Conservation (phyloP, 352 stramenopile species). For the Phytophthora idaei region DNA sequence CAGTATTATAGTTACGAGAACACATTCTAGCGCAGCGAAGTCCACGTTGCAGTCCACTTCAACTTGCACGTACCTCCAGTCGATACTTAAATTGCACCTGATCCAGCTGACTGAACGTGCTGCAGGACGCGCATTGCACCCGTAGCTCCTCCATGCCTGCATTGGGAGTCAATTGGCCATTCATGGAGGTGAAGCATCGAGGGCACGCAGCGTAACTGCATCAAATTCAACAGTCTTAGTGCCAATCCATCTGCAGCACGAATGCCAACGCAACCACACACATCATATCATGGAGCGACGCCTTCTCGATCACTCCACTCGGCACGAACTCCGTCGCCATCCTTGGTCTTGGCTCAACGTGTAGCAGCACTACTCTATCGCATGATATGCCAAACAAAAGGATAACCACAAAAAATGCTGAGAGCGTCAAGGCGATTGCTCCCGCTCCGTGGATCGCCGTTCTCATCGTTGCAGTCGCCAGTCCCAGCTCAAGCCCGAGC, state of each 20-base stretch:
- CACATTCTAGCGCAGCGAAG: too few species aligned
- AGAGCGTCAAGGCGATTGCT: background rate
- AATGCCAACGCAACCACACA: conserved; percentile 19
- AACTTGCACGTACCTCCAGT: conserved; percentile 39
- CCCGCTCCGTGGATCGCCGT: background rate
- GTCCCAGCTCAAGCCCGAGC: conserved; percentile 7
- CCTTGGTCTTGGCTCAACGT: background rate
- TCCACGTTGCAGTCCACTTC: background rate
- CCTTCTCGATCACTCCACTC: conserved; percentile 57
- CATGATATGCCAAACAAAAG: conserved; percentile 21
- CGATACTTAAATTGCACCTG: conserved; percentile 56
- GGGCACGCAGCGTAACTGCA: conserved; percentile 58
- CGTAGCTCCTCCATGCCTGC: conserved; percentile 14
- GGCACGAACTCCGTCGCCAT: conserved; percentile 42
- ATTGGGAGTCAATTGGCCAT: conserved; percentile 21
- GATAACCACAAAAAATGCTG: conserved; percentile 2
- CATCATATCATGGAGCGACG: conserved; percentile 61
- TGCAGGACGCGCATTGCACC: conserved; percentile 44
- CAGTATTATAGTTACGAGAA: background rate
- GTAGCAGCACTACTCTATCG: conserved; percentile 11
- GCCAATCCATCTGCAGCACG: background rate
- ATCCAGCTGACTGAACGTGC: conserved; percentile 16
- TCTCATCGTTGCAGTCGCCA: conserved; percentile 20
- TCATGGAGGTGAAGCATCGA: conserved; percentile 51
- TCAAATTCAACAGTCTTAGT: background rate